These are phyloP conservation scores for Mortierella sp. DNA, from an alignment of 371 early-diverging fungal species.

Conservation along the genomic window DNA sequence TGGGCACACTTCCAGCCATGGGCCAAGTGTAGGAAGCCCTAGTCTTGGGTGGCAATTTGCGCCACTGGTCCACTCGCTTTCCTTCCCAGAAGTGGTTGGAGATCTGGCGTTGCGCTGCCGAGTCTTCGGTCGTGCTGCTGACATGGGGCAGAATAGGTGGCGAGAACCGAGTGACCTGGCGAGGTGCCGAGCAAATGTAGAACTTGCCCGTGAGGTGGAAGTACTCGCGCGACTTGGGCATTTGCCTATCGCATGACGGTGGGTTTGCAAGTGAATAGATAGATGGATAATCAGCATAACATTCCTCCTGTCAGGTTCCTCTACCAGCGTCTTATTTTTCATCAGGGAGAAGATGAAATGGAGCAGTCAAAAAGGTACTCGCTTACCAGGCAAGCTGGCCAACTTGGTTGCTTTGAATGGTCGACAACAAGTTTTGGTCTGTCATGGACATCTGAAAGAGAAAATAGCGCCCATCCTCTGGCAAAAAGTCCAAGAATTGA, in stretches of 20 bases:
- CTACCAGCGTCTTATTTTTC: no score
- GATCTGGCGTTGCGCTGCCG: constrained; percentile 32
- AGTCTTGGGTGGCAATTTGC: constrained; percentile 58
- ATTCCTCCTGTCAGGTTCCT: no score
- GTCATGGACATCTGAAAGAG: constrained; percentile 68
- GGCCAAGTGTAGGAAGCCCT: constrained; percentile 83
- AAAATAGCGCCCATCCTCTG: constrained; percentile 64
- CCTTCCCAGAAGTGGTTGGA: constrained; percentile 79
- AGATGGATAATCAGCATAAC: neutral
- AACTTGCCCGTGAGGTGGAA: constrained; percentile 76
- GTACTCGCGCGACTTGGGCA: constrained; percentile 77
- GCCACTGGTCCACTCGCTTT: constrained; percentile 70
- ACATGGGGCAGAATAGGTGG: constrained; percentile 62
- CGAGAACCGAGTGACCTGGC: constrained; percentile 77
- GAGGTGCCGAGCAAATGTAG: constrained; percentile 78
- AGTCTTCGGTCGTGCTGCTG: constrained; percentile 34
- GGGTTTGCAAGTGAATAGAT: no score
- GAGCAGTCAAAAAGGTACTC: no score
- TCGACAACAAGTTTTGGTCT: constrained; percentile 68
- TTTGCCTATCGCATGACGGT: no score
- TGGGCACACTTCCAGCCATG: constrained; percentile 65
- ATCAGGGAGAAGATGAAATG: no score
- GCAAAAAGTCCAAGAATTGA: constrained; percentile 64
- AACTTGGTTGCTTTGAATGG: constrained; percentile 67
- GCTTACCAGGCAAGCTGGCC: constrained; percentile 67